These are phyloP conservation scores for Ananas comosus DNA, from an alignment of 176 grass and related monocot genomes.

Conservation along the genomic window DNA sequence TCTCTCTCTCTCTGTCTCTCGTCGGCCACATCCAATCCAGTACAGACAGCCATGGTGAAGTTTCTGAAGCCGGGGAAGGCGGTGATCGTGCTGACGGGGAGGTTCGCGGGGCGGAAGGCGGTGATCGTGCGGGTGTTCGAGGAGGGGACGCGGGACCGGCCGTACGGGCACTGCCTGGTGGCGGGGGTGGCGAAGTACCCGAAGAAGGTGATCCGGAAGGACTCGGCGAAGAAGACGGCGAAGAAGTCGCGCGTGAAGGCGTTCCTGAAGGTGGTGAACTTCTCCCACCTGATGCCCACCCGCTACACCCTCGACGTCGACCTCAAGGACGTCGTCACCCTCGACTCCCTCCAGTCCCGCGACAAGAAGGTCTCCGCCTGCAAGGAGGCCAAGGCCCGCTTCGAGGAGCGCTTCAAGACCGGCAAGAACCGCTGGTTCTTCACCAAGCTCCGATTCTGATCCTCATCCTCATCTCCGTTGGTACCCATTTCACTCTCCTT, in stretches of 20 bases:
- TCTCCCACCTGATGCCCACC: constrained; percentile 71
- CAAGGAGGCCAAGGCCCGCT: constrained; percentile 46
- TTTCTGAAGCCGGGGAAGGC: constrained; percentile 58
- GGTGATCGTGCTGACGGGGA: constrained; percentile 43
- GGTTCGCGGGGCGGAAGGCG: constrained; percentile 46
- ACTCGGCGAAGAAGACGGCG: constrained; percentile 55
- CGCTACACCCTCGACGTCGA: constrained; percentile 61
- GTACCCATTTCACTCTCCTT: no score
- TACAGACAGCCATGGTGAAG: constrained; percentile 35
- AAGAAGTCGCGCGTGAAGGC: constrained; percentile 72
- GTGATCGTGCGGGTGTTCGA: constrained; percentile 60
- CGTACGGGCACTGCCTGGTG: constrained; percentile 61
- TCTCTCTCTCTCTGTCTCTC: background rate
- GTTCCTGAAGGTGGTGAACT: constrained; percentile 65
- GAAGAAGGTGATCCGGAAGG: constrained; percentile 60
- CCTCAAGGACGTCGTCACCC: constrained; percentile 39
- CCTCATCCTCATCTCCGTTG: background rate
- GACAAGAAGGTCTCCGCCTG: constrained; percentile 55
- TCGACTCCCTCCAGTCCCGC: constrained; percentile 29
- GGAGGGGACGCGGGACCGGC: constrained; percentile 54
- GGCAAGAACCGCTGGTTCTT: constrained; percentile 78
- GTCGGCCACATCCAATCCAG: background rate
- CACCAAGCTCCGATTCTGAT: constrained; percentile 58
- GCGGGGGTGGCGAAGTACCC: constrained; percentile 48
- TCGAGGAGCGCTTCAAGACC: constrained; percentile 61